Conservation (phyloP, 345 rosid genomes). For the Hevea brasiliensis region DNA sequence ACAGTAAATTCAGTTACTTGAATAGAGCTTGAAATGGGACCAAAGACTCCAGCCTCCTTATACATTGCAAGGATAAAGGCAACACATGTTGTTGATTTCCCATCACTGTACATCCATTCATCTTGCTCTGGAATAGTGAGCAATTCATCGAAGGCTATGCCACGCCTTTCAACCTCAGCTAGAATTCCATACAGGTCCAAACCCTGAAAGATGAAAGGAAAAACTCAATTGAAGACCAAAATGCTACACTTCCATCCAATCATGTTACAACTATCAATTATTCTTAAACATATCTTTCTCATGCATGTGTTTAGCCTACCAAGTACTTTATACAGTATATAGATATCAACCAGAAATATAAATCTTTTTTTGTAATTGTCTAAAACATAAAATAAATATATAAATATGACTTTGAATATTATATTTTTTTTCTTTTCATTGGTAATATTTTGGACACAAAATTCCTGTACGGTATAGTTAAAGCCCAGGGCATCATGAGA, state of each 20-base stretch:
- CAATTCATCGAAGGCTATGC: conserved; percentile 74
- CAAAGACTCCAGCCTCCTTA: conserved; percentile 86
- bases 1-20: conserved; percentile 98
- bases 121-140: conserved; percentile 89
- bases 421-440: no score
- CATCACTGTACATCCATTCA: conserved; percentile 96
- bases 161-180: conserved; percentile 77
- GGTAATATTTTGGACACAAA: not conserved
- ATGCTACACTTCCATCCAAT: not conserved
- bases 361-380: no score
- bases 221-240: not conserved
- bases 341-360: no score
- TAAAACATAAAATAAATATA: no score
- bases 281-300: not conserved
- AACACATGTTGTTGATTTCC: conserved; percentile 92
- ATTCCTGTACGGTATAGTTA: not conserved
- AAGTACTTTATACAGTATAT: no score
- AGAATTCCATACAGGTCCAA: conserved; percentile 75
- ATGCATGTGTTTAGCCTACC: not conserved
- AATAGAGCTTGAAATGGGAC: conserved; percentile 59
- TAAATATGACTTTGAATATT: no score
- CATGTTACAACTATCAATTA: not conserved
- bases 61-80: conserved; percentile 94
- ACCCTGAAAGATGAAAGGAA: conserved; percentile 39
- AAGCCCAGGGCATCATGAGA: not conserved